phyloP scores from a whole-genome alignment of 2,329 filamentous ascomycete species.

The Penicillium sp. region DNA sequence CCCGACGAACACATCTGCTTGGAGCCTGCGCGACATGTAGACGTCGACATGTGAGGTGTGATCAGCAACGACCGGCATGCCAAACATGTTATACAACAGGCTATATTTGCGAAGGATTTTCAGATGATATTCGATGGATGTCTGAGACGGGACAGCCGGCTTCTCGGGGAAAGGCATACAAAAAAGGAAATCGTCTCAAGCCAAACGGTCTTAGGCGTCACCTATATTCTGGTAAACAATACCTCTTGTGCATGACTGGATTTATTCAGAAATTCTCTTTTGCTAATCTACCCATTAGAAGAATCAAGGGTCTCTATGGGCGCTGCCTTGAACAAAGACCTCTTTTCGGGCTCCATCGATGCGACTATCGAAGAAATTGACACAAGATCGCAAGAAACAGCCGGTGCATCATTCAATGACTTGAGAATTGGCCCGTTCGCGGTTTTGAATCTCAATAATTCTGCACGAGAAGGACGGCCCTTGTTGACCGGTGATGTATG shows the following conservation, averaged over 20 bases:
- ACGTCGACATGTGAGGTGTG: constrained; percentile 11
- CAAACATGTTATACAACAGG: neutral
- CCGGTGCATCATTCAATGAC: neutral
- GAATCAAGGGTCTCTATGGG: constrained; percentile 1
- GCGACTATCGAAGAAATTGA: constrained; percentile 1
- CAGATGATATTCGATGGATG: neutral
- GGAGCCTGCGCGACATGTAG: constrained; percentile 7
- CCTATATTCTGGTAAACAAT: neutral
- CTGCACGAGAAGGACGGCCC: neutral
- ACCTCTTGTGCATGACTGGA: too few relatives aligned
- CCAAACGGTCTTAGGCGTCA: neutral
- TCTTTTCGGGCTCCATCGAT: constrained; percentile 1
- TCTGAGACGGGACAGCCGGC: neutral
- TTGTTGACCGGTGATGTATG: neutral
- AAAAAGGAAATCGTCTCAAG: neutral
- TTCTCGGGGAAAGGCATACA: neutral
- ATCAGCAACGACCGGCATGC: constrained; percentile 5
- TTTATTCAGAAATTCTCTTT: too few relatives aligned
- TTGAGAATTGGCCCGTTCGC: neutral
- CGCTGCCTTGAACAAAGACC: neutral
- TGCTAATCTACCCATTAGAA: neutral
- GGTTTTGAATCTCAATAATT: neutral
- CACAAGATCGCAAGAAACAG: neutral
- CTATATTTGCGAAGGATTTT: constrained; percentile 1
- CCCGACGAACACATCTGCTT: constrained; percentile 3